Percentiles rank a stretch among this genome's conserved stretches.
Conservation (phyloP, 2,329 filamentous ascomycete genomes). For the Thelonectria discophora region DNA sequence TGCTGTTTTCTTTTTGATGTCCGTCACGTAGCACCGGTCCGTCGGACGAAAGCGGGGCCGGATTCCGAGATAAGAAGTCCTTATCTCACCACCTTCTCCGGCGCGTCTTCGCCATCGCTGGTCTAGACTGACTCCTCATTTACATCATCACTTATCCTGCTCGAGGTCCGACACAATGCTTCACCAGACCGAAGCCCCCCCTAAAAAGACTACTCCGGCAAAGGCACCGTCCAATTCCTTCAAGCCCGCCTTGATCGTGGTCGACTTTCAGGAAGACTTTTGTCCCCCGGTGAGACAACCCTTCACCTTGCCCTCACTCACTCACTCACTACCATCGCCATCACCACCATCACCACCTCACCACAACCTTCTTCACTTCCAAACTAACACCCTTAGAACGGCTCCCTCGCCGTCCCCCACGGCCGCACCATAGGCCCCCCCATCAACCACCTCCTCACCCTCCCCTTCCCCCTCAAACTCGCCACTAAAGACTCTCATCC, state of each 20-base stretch:
- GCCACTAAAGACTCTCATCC: constrained; percentile 97
- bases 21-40: too few species aligned
- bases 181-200: not conserved
- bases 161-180: not conserved
- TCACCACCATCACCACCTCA: too few species aligned
- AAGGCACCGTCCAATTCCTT: constrained; percentile 31
- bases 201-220: not conserved
- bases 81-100: too few species aligned
- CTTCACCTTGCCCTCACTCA: not conserved
- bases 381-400: constrained; percentile 65
- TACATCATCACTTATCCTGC: not conserved
- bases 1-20: too few species aligned
- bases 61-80: too few species aligned
- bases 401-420: constrained; percentile 80
- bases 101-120: not conserved
- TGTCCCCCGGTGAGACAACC: constrained; percentile 77
- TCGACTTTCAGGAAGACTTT: constrained; percentile 95
- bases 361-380: not conserved
- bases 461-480: constrained; percentile 77
- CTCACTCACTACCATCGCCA: not conserved
- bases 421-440: constrained; percentile 74
- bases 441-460: constrained; percentile 78
- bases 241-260: constrained; percentile 69
- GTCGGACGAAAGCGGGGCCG: too few species aligned
- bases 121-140: not conserved